Evolutionary conservation across 805 yeast species (phyloP), one percentile per base, ranked within the genome.

Genomic region (Kluyveromyces siamensis): DNA sequence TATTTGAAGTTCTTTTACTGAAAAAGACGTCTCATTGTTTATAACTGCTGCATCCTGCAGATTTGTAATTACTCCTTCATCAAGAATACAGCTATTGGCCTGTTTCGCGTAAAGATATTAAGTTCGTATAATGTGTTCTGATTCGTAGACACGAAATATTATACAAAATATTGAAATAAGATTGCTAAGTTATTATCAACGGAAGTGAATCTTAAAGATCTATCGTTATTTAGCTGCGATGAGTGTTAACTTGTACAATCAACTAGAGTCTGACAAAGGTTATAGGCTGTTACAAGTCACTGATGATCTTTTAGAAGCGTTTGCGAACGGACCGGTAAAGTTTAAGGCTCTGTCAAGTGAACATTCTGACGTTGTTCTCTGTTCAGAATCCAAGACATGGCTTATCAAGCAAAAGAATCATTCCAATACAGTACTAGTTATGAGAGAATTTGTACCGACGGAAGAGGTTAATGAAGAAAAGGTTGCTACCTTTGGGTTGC

Each of bases 391-490:
- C 27, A 64, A 71, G 45, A 84, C 95, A 0, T 89, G 79, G 77
- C 70, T 72, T 41, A 56, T 89, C 16, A 73, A 87, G 46, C 90
- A 84, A 58, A 83, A 85, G 70, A 87, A 87, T 60, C 97, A 91
- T 63, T 85, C 96, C 8, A 89, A 91, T 63, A 77, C 91, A 5
- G 81, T 86, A n/a, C 62, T 88, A 55, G 52, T 89, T 19, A 60
- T 79, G 61, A 63, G 63, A 11, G 62, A 57, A 35, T 60, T 59
- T 50, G 50, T 51, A 6, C 60, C 65, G 1, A 58, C 53, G 13
- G 57, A 52, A 6, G 45, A 50, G 14, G 37, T 49, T 9, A 27
- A 39, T n/a, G 37, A 18, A 19, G 44, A 54, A 48, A 35, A 53
- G 14, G 47, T 70, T 0, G 52, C 54, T 63, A 13, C 65, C 21